These are phyloP conservation scores for Ophiostoma sp. DNA, from an alignment of 2,329 filamentous ascomycete genomes.

Conservation along the genomic window DNA sequence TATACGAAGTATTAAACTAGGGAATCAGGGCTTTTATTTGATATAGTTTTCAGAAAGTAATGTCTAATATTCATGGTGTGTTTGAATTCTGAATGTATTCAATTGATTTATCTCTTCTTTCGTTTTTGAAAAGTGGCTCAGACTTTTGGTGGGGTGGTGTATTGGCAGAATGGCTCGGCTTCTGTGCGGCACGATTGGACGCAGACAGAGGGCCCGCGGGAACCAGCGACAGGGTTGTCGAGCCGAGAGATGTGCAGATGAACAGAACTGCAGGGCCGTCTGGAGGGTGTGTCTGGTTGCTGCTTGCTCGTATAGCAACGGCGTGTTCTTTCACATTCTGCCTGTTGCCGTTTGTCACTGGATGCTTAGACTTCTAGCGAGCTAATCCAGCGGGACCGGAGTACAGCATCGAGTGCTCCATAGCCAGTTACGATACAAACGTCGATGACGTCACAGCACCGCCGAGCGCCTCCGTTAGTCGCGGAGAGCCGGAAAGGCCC, in stretches of 20 bases:
- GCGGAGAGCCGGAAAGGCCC: not conserved
- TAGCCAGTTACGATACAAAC: not conserved
- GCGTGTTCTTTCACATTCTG: not conserved
- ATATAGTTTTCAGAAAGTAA: no score
- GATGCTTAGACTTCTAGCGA: no score
- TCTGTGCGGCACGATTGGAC: not conserved
- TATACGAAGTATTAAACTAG: no score
- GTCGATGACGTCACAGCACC: slow-evolving; percentile 11
- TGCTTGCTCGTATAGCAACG: not conserved
- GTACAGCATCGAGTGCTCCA: not conserved
- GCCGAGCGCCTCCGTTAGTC: not conserved
- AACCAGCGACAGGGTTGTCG: not conserved
- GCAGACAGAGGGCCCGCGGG: not conserved
- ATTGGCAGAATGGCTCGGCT: not conserved
- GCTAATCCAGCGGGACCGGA: not conserved
- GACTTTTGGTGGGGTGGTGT: no score
- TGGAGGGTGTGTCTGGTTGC: not conserved
- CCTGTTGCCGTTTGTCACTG: not conserved
- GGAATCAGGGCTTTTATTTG: no score
- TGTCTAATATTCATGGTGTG: no score
- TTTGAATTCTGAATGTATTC: no score
- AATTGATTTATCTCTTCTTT: no score
- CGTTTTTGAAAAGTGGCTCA: no score
- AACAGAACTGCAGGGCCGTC: not conserved
- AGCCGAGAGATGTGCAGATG: not conserved